Conservation (phyloP, 495 filamentous ascomycete species). For the Penicillium riverlandense region DNA sequence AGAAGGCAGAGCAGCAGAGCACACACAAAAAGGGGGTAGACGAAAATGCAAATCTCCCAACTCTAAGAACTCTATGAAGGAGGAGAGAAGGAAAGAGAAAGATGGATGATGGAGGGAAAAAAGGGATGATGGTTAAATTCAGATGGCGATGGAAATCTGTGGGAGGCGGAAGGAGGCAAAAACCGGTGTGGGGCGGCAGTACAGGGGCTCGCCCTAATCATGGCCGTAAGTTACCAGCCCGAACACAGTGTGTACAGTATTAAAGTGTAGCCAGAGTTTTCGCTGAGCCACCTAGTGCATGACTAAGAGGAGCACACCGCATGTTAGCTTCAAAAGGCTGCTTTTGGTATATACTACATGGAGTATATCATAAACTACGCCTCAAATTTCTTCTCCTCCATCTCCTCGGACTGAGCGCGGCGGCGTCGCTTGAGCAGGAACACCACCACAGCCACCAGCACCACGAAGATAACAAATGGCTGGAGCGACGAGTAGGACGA, state of each 20-base stretch:
- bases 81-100: conserved; percentile 17
- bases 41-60: conserved; percentile 31
- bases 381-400: conserved; percentile 12
- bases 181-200: neutral
- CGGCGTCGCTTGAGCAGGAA: conserved; percentile 26
- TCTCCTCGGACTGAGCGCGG: conserved; percentile 11
- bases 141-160: conserved; percentile 13
- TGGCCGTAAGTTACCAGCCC: too few relatives aligned
- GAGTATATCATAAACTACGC: conserved; percentile 1
- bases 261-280: too few relatives aligned
- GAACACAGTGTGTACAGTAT: neutral
- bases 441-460: conserved; percentile 31
- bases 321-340: too few relatives aligned
- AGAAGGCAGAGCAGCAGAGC: conserved; percentile 17
- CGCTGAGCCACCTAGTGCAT: too few relatives aligned
- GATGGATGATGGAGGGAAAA: conserved; percentile 25
- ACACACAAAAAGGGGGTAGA: neutral
- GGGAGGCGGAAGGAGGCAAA: conserved; percentile 22
- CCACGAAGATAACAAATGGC: conserved; percentile 34
- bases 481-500: conserved; percentile 23
- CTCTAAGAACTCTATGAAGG: conserved; percentile 37
- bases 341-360: too few relatives aligned
- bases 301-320: too few relatives aligned
- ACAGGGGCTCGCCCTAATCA: too few relatives aligned
- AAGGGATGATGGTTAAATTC: conserved; percentile 8